Conservation (phyloP, 805 yeast genomes). For the Metschnikowia lachancei region DNA sequence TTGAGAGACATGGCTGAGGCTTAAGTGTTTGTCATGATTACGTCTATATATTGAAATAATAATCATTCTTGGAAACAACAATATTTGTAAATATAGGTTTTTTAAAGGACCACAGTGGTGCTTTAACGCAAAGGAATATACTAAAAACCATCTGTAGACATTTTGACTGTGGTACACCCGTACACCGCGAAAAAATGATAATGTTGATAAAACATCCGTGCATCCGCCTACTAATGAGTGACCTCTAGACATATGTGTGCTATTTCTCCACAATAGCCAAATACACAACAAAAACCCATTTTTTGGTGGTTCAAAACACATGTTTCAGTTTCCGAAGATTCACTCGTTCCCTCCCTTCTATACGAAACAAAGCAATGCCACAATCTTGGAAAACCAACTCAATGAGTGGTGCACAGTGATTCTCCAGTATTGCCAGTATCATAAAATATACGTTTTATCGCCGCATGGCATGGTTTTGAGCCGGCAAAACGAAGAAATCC, state of each 20-base stretch:
- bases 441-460: constrained; percentile 39
- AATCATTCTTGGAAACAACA: constrained; percentile 6
- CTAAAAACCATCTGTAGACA: too few relatives aligned
- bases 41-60: constrained; percentile 18
- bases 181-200: not conserved
- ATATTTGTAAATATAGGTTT: not conserved
- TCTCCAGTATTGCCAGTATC: constrained; percentile 54
- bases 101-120: too few relatives aligned
- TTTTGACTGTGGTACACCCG: not conserved
- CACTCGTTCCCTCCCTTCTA: constrained; percentile 82
- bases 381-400: constrained; percentile 73
- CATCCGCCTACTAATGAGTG: not conserved
- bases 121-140: too few relatives aligned
- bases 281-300: too few relatives aligned
- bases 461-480: constrained; percentile 30
- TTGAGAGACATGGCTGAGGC: constrained; percentile 99
- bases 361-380: constrained; percentile 82
- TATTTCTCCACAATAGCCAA: too few relatives aligned
- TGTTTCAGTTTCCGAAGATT: constrained; percentile 41
- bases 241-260: not conserved
- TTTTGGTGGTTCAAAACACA: not conserved
- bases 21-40: constrained; percentile 45
- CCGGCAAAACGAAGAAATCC: constrained; percentile 23
- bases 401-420: constrained; percentile 74
- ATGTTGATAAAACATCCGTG: constrained; percentile 1